phyloP scores from a whole-genome alignment of 805 yeast genomes.

The Candida nitratophila region DNA sequence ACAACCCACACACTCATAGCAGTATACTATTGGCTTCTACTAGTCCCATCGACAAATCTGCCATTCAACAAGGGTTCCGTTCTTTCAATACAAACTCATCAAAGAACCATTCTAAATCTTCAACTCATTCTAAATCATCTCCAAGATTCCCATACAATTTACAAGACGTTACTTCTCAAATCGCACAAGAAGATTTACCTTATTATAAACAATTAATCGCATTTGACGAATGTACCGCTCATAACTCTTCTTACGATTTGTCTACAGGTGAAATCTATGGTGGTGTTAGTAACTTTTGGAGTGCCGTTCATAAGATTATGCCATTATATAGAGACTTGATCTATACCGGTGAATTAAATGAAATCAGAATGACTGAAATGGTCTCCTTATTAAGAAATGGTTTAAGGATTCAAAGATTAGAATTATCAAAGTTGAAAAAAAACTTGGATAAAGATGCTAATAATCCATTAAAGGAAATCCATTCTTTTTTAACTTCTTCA shows the following conservation, averaged over 20 bases:
- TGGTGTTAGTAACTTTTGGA: slow-evolving; percentile 44
- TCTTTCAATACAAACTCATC: not conserved
- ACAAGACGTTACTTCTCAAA: slow-evolving; percentile 2
- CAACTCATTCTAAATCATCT: not conserved
- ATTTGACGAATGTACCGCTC: slow-evolving; percentile 41
- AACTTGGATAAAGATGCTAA: slow-evolving; percentile 54
- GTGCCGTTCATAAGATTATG: slow-evolving; percentile 43
- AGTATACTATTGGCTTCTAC: slow-evolving; percentile 4
- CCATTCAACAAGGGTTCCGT: slow-evolving; percentile 4
- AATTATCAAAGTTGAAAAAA: slow-evolving; percentile 46
- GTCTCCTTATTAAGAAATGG: slow-evolving; percentile 50
- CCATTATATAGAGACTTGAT: slow-evolving; percentile 40
- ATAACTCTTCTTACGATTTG: slow-evolving; percentile 28
- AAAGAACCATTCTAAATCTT: not conserved
- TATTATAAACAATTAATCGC: slow-evolving; percentile 43
- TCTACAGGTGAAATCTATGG: slow-evolving; percentile 32
- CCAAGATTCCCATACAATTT: slow-evolving; percentile 1
- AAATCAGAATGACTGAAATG: slow-evolving; percentile 39
- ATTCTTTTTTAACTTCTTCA: slow-evolving; percentile 40
- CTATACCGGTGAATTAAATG: slow-evolving; percentile 39
- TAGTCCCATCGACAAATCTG: not conserved
- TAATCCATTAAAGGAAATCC: slow-evolving; percentile 49
- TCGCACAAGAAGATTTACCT: slow-evolving; percentile 33
- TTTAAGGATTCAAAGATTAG: slow-evolving; percentile 47
- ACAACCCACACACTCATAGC: slow-evolving; percentile 15